Evolutionary conservation across 2,329 filamentous ascomycete genomes (phyloP).

Genomic region (Ascochyta viciae-villosae): DNA sequence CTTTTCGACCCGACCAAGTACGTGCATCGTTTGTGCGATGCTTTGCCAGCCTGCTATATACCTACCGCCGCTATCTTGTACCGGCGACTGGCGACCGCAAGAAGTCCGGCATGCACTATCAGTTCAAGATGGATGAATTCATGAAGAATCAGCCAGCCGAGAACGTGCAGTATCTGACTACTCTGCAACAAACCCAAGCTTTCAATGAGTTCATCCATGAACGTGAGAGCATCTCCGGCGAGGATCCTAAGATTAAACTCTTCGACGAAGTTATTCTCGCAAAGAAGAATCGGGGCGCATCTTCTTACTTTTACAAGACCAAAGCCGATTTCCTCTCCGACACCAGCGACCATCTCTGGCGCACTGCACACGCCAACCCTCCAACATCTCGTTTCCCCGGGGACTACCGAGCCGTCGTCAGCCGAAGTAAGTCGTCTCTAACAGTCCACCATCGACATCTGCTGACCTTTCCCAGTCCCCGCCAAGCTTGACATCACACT

Average conservation of each 20-base stretch:
- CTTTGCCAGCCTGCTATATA: constrained; percentile 73
- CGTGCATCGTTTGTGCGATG: constrained; percentile 73
- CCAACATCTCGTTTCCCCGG: constrained; percentile 62
- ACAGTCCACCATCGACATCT: constrained; percentile 61
- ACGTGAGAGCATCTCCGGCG: constrained; percentile 69
- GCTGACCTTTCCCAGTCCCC: constrained; percentile 68
- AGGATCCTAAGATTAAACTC: constrained; percentile 72
- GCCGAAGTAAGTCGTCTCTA: constrained; percentile 59
- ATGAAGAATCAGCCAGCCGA: constrained; percentile 69
- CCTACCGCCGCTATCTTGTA: constrained; percentile 69
- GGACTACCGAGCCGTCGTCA: constrained; percentile 61
- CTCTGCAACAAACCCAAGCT: constrained; percentile 70
- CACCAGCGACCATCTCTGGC: constrained; percentile 80
- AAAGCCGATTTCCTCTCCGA: constrained; percentile 70
- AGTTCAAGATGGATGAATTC: constrained; percentile 72
- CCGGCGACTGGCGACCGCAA: constrained; percentile 67
- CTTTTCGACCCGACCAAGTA: constrained; percentile 71
- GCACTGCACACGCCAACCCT: constrained; percentile 66
- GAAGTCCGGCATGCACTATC: constrained; percentile 67
- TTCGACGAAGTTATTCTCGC: constrained; percentile 87
- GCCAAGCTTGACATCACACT: constrained; percentile 82
- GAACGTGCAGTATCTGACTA: constrained; percentile 68
- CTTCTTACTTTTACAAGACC: constrained; percentile 68
- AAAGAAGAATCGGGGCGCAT: constrained; percentile 73
- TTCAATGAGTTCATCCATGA: constrained; percentile 89